These are phyloP conservation scores for Trichoderma gracile DNA, from an alignment of 2,329 filamentous ascomycete genomes.

Conservation along the genomic window DNA sequence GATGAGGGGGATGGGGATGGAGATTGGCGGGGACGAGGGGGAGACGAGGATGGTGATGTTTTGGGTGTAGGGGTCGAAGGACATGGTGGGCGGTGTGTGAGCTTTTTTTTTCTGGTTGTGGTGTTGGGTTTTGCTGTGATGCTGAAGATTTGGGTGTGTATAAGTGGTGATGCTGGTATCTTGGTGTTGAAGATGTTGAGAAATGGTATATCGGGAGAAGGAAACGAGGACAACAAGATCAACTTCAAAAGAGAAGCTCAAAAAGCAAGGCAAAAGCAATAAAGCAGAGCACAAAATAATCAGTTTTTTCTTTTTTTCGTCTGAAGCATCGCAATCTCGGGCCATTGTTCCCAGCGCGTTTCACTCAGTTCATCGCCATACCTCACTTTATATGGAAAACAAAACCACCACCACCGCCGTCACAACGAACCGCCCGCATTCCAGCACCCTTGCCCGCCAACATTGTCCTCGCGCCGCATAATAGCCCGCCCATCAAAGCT, in stretches of 20 bases:
- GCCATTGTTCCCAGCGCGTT: slow-evolving; percentile 2
- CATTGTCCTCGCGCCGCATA: neutral
- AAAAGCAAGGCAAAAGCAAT: too few relatives aligned
- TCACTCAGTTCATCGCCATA: neutral
- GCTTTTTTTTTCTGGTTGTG: neutral
- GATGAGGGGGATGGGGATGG: slow-evolving; percentile 38
- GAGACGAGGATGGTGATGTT: slow-evolving; percentile 38
- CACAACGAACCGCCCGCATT: neutral
- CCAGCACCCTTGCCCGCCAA: neutral
- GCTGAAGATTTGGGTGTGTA: neutral
- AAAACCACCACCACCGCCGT: neutral
- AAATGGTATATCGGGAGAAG: neutral
- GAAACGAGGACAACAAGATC: neutral
- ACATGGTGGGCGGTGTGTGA: slow-evolving; percentile 25
- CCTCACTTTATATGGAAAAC: slow-evolving; percentile 1
- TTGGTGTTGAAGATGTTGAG: slow-evolving; percentile 12
- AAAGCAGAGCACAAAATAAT: too few relatives aligned
- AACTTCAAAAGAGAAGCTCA: neutral
- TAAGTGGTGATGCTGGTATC: slow-evolving; percentile 3
- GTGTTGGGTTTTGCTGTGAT: neutral
- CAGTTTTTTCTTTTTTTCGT: too few relatives aligned
- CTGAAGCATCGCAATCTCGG: neutral
- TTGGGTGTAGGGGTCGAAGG: slow-evolving; percentile 42
- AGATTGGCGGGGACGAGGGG: slow-evolving; percentile 29
- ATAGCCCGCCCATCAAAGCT: too few relatives aligned